A percentile compares a stretch with the other conserved stretches of the same genome.
Conservation (phyloP, 306 rosid genomes). For the Erythrophleum fordii region DNA sequence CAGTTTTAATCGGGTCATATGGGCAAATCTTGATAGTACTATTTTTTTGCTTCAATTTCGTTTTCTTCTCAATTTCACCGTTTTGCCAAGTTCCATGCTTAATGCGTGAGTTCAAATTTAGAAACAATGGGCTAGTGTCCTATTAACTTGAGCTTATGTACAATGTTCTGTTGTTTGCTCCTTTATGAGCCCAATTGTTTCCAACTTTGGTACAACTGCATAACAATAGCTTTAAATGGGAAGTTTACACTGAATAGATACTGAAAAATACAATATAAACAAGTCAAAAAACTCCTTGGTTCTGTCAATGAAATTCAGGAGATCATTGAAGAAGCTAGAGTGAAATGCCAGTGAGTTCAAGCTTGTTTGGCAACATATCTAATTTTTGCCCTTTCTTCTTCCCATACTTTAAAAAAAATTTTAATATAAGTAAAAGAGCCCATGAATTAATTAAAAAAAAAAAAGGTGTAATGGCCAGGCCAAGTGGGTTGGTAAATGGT, state of each 20-base stretch:
- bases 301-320: too few species aligned
- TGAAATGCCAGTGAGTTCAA: too few species aligned
- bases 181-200: neutral
- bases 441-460: too few species aligned
- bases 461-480: neutral
- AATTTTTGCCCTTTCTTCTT: neutral
- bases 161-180: neutral
- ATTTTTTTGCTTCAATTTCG: conserved; percentile 7
- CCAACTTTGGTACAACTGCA: conserved; percentile 1
- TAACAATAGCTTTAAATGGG: conserved; percentile 8
- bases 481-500: neutral
- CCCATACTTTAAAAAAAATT: neutral
- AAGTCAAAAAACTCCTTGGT: neutral
- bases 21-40: neutral
- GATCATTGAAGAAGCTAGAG: too few species aligned
- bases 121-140: neutral
- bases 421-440: neutral
- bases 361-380: too few species aligned
- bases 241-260: neutral
- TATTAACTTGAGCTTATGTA: neutral
- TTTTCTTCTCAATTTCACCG: neutral
- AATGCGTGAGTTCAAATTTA: neutral
- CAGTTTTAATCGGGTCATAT: neutral
- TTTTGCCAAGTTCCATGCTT: conserved; percentile 2
- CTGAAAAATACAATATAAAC: neutral